phyloP scores from a whole-genome alignment of 768 basidiomycete genomes.

The Leccinum olivaceopallidum region DNA sequence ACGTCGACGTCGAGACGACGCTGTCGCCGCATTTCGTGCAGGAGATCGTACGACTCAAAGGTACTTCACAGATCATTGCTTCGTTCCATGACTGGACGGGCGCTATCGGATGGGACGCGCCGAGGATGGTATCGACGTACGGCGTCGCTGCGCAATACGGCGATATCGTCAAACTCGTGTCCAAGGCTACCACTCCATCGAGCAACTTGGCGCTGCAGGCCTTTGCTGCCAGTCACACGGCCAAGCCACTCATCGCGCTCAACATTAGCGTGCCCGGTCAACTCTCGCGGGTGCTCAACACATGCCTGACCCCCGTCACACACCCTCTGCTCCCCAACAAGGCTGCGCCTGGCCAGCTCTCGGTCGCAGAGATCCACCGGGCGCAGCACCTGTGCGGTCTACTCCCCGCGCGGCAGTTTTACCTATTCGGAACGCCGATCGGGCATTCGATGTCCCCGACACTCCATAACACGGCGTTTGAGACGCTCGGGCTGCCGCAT shows the following conservation, averaged over 20 bases:
- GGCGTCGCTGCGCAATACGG: conserved; percentile 63
- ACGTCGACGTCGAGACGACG: conserved; percentile 87
- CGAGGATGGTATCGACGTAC: conserved; percentile 67
- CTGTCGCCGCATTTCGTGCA: conserved; percentile 65
- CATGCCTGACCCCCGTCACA: conserved; percentile 85
- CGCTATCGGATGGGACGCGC: conserved; percentile 74
- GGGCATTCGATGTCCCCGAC: conserved; percentile 88
- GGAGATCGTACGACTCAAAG: conserved; percentile 61
- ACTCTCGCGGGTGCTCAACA: conserved; percentile 85
- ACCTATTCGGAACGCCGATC: conserved; percentile 90
- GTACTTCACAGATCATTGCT: conserved; percentile 77
- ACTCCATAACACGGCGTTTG: conserved; percentile 88
- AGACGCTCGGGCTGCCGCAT: conserved; percentile 81
- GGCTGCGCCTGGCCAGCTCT: conserved; percentile 93
- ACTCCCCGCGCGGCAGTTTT: conserved; percentile 72
- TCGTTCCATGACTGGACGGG: conserved; percentile 98
- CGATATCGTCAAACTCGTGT: conserved; percentile 92
- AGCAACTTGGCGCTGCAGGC: conserved; percentile 80
- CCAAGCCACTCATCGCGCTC: conserved; percentile 90
- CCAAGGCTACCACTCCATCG: conserved; percentile 69
- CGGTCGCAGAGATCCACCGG: conserved; percentile 81
- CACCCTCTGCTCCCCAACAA: conserved; percentile 83
- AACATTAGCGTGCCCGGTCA: conserved; percentile 93
- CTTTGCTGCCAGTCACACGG: conserved; percentile 59
- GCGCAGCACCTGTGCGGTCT: conserved; percentile 82